Evolutionary conservation across 2,329 filamentous ascomycete genomes (phyloP).

Genomic region (Zymoseptoria brevis): DNA sequence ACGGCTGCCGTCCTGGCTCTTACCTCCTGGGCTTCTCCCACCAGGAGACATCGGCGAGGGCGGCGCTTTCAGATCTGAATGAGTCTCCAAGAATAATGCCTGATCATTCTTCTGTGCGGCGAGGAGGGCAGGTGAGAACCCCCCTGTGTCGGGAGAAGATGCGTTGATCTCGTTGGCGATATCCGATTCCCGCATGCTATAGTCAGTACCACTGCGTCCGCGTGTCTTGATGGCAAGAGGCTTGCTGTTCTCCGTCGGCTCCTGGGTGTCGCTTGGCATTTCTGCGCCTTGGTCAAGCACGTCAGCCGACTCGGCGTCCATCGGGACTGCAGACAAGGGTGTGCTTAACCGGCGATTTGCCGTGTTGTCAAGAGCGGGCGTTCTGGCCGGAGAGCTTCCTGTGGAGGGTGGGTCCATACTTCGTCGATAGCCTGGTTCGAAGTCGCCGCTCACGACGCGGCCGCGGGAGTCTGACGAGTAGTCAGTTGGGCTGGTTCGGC

Average conservation of each 20-base stretch:
- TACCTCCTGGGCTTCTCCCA: background rate
- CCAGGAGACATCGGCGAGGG: background rate
- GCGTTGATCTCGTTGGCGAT: conserved; percentile 22
- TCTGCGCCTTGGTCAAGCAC: conserved; percentile 20
- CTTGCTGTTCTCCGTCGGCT: conserved; percentile 15
- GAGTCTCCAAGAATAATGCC: conserved; percentile 23
- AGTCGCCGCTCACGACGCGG: conserved; percentile 25
- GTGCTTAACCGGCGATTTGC: conserved; percentile 20
- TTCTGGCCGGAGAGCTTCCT: conserved; percentile 54
- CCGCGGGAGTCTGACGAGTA: conserved; percentile 23
- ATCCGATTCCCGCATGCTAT: conserved; percentile 29
- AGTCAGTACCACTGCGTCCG: conserved; percentile 25
- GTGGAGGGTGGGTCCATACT: conserved; percentile 52
- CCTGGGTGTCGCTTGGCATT: conserved; percentile 15
- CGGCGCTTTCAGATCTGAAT: conserved; percentile 4
- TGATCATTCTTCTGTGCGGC: conserved; percentile 18
- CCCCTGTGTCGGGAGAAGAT: conserved; percentile 13
- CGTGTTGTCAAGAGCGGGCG: conserved; percentile 44
- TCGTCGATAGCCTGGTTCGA: conserved; percentile 49
- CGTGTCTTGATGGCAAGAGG: conserved; percentile 18
- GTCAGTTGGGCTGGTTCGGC: background rate
- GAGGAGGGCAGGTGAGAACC: conserved; percentile 17
- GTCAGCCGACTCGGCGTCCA: conserved; percentile 17
- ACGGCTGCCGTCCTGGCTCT: conserved; percentile 8
- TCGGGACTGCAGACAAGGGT: conserved; percentile 21